Base-by-base conservation (phyloP, 352 stramenopile genomes). In the Globisporangium sylvaticum region DNA sequence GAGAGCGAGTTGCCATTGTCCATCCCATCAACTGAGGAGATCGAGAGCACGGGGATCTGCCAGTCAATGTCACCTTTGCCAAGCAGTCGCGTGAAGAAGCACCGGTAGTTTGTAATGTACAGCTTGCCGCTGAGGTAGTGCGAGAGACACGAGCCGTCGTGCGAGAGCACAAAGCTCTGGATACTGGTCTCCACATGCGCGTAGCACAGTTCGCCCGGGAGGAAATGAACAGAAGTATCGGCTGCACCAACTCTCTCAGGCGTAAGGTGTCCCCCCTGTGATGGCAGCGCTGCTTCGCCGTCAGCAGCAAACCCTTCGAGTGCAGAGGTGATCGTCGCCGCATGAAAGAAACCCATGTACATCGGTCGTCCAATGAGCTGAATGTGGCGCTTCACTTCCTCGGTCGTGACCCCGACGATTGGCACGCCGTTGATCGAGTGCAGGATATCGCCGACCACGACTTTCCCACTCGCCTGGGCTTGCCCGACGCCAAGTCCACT, bases 91-190 rank as follows among this genome's bases (percentile, higher is more conserved):
- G 75, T 88, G 70, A 94, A 95, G 32, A 91, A 76, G 48, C 87
- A 95, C 9, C 87, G 85, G 55, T 94, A 95, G 67, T 90, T 95
- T 14, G 84, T 94, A 46, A 95, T 83, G 55, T 85, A 94, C 57
- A 95, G 75, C 57, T 88, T 90, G 2, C 87, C 87, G 32, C 75
- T 84, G 48, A 91, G 80, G 55, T 90, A 91, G 56, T 92, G 83
- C 44, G 81, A 74, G 24, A 87, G 58, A 25, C 84, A 92, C 15
- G 84, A 87, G 37, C 84, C 84, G 55, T 93, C 80, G 32, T 88
- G 74, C 12, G 84, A 81, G 1, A 90, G 66, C 29, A 85, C 74
- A 22, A 88, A 79, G 60, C 76, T 75, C 52, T 88, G 78, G 58
- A 91, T 81, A 64, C 76, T 91, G 8, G 83, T 91, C 61, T 91